Percentiles rank a stretch among this genome's conserved stretches.
Conservation (phyloP, 1,139 yeast genomes). For the Eremothecium coryli region DNA sequence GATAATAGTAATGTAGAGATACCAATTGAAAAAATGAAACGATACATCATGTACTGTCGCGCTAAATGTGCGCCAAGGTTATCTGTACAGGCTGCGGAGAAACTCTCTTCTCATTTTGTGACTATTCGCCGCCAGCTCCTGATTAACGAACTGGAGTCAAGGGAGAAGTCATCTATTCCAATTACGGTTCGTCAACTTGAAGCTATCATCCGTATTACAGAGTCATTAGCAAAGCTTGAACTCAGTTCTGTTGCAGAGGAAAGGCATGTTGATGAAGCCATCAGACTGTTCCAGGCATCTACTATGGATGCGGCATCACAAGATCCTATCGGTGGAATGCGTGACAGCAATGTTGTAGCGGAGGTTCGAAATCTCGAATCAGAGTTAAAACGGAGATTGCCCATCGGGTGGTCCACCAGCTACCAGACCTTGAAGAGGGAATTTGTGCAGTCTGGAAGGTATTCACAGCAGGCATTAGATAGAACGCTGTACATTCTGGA, state of each 20-base stretch:
- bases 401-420: slow-evolving; percentile 95
- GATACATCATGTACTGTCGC: slow-evolving; percentile 86
- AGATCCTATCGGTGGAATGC: slow-evolving; percentile 44
- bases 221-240: slow-evolving; percentile 81
- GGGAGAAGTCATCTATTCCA: slow-evolving; percentile 91
- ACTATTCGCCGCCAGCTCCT: slow-evolving; percentile 80
- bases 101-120: slow-evolving; percentile 89
- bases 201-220: slow-evolving; percentile 93
- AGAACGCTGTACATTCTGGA: slow-evolving; percentile 76
- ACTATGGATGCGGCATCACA: slow-evolving; percentile 97
- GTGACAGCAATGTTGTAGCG: slow-evolving; percentile 42
- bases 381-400: slow-evolving; percentile 81
- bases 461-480: slow-evolving; percentile 67
- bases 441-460: slow-evolving; percentile 64
- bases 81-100: slow-evolving; percentile 82
- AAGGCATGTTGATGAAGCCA: slow-evolving; percentile 92
- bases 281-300: slow-evolving; percentile 87
- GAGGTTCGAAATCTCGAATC: slow-evolving; percentile 75
- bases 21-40: slow-evolving; percentile 81
- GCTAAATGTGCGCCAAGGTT: slow-evolving; percentile 87
- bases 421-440: slow-evolving; percentile 77
- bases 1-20: slow-evolving; percentile 41
- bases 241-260: slow-evolving; percentile 77
- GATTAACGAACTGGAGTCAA: slow-evolving; percentile 68
- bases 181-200: slow-evolving; percentile 96